These are phyloP conservation scores for Phytophthora tubulina DNA, from an alignment of 352 stramenopile genomes.

Conservation along the genomic window DNA sequence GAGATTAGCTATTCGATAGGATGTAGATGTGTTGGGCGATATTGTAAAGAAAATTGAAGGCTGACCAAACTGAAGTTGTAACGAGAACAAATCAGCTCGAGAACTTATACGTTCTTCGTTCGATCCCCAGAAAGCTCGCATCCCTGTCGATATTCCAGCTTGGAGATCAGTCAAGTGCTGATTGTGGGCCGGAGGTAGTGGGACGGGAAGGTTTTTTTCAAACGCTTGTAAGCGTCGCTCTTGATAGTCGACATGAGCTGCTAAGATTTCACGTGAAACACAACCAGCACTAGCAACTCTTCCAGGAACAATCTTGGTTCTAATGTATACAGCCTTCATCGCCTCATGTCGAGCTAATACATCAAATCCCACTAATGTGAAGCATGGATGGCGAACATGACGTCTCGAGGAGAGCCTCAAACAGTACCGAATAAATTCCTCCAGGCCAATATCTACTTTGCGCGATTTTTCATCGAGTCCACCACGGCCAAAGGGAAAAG, in stretches of 20 bases:
- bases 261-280: not conserved
- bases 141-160: constrained; percentile 1
- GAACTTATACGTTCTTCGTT: constrained; percentile 13
- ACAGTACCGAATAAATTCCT: constrained; percentile 11
- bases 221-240: not conserved
- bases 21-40: not conserved
- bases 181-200: no score
- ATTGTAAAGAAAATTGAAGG: constrained; percentile 22
- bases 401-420: not conserved
- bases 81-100: constrained; percentile 10
- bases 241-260: not conserved
- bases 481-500: constrained; percentile 37
- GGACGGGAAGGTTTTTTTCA: not conserved
- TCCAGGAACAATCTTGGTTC: not conserved
- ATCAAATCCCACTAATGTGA: constrained; percentile 12
- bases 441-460: constrained; percentile 6
- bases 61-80: constrained; percentile 17
- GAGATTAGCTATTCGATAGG: no score
- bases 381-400: not conserved
- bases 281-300: not conserved
- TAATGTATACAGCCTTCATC: constrained; percentile 10
- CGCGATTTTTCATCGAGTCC: constrained; percentile 25
- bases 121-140: constrained; percentile 14
- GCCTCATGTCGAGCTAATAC: not conserved
- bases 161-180: not conserved